Evolutionary conservation across 441 rosid genomes (phyloP), one percentile per base, ranked within the genome.

Genomic region (Arabidopsis lyrata): DNA sequence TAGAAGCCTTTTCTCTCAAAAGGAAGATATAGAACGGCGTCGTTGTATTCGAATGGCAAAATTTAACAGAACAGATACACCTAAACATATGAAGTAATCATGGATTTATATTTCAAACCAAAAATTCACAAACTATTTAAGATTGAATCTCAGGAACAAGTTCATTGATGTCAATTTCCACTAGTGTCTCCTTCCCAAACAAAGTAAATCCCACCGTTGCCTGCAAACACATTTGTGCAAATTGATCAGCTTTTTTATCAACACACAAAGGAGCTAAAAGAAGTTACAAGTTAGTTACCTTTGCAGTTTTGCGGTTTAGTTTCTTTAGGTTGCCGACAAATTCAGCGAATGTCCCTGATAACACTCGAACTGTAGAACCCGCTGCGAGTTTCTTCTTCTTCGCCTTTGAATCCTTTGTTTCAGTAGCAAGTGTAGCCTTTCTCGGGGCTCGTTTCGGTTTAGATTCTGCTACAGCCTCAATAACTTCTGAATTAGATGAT

Each of bases 101-200:
- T 49, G 69, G 27, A 59, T 42, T 24, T 47, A 9, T 59, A 52
- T 35, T 9, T 1, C 15, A 68, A 61, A 64, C 57, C 31, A 68
- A 70, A 71, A 64, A n/a, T 27, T 20, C 39, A 71, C 41, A 77
- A 45, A 48, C 16, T 31, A 52, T 20, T 24, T 20, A 79, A 64
- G 79, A 65, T 24, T 72, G 58, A 57, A 75, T 77, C 80, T 83
- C 90, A 22, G 81, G 73, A 36, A 82, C 91, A 85, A 94, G 87
- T 86, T 94, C 95, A 80, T 69, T 68, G 80, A 86, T 74, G 84
- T 87, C 91, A 66, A 91, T 55, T 47, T 91, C 98, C 50, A 86
- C 93, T 31, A 86, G 72, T 59, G 86, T 91, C 78, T 94, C 98
- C 80, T 91, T 91, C 44, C 98, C 96, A 73, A 94, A 91, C 55